phyloP scores from a whole-genome alignment of 768 basidiomycete species.

The Roridomyces roridus region DNA sequence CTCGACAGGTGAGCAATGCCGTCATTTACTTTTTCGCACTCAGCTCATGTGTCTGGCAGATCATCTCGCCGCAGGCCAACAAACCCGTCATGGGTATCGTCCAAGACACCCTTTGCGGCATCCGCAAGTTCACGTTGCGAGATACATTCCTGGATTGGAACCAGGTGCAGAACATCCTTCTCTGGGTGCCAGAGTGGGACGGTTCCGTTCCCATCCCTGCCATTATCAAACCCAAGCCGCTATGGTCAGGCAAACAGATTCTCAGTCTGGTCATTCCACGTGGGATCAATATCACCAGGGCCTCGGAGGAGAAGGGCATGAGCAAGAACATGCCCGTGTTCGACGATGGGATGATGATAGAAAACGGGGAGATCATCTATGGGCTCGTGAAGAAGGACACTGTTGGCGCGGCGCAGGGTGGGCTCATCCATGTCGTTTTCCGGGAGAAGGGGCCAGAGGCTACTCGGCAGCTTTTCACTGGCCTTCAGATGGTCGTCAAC shows the following conservation, averaged over 20 bases:
- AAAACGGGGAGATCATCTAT: slow-evolving; percentile 95
- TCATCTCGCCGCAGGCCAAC: slow-evolving; percentile 99
- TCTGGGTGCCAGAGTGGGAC: slow-evolving; percentile 99
- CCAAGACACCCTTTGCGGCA: slow-evolving; percentile 97
- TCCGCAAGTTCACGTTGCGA: slow-evolving; percentile 95
- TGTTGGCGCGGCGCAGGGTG: slow-evolving; percentile 94
- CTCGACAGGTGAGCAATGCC: slow-evolving; percentile 72
- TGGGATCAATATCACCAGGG: slow-evolving; percentile 91
- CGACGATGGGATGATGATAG: slow-evolving; percentile 95
- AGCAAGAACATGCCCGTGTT: slow-evolving; percentile 70
- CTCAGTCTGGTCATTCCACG: slow-evolving; percentile 91
- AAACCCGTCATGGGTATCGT: slow-evolving; percentile 99
- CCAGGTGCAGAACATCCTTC: slow-evolving; percentile 94
- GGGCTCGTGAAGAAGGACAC: slow-evolving; percentile 99
- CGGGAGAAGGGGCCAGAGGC: slow-evolving; percentile 96
- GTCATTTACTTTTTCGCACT: not conserved
- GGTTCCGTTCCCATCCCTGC: slow-evolving; percentile 91
- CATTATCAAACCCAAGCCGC: slow-evolving; percentile 94
- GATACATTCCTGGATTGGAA: slow-evolving; percentile 97
- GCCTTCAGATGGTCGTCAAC: slow-evolving; percentile 94
- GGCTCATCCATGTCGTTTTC: slow-evolving; percentile 95
- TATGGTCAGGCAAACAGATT: slow-evolving; percentile 99
- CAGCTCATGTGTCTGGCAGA: slow-evolving; percentile 52
- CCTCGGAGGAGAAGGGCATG: slow-evolving; percentile 73
- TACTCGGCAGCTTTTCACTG: slow-evolving; percentile 89